phyloP scores from a whole-genome alignment of 1,284 basidiomycete species.

The Malassezia vespertilionis region DNA sequence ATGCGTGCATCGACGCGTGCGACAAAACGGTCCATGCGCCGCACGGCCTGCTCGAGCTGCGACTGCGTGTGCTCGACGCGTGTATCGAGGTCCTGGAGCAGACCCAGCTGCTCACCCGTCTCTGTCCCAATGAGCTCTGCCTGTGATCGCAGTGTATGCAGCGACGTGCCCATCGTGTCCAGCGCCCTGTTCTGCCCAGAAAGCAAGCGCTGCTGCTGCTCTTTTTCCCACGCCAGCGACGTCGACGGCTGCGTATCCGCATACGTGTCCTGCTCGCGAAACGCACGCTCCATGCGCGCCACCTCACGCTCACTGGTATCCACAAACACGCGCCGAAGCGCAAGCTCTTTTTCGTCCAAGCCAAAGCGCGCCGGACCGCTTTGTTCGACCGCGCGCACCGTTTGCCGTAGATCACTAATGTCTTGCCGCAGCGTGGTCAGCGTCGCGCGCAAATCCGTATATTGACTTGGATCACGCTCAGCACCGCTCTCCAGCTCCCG shows the following conservation, averaged over 20 bases:
- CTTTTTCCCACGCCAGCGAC: conserved; percentile 39
- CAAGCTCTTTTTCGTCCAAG: conserved; percentile 27
- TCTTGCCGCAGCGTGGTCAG: conserved; percentile 35
- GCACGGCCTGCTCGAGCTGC: conserved; percentile 28
- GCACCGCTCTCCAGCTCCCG: background rate
- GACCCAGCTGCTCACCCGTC: conserved; percentile 40
- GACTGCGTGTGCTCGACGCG: conserved; percentile 39
- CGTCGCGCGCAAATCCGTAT: conserved; percentile 22
- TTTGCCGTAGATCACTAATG: conserved; percentile 37
- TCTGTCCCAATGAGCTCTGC: conserved; percentile 40
- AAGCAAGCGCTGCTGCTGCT: conserved; percentile 37
- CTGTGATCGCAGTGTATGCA: conserved; percentile 32
- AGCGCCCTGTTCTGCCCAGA: conserved; percentile 40
- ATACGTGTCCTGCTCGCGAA: background rate
- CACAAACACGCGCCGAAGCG: conserved; percentile 26
- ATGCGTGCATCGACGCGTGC: conserved; percentile 35
- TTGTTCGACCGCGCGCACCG: conserved; percentile 34
- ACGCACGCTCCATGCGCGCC: conserved; percentile 2
- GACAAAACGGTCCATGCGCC: conserved; percentile 40
- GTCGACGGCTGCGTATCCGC: background rate
- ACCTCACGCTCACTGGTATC: conserved; percentile 26
- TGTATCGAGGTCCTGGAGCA: conserved; percentile 37
- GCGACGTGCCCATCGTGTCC: conserved; percentile 34
- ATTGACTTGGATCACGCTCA: conserved; percentile 16
- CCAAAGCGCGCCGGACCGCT: conserved; percentile 38